Conservation (phyloP, 2,329 filamentous ascomycete species). For the Coniochaeta prunicola region DNA sequence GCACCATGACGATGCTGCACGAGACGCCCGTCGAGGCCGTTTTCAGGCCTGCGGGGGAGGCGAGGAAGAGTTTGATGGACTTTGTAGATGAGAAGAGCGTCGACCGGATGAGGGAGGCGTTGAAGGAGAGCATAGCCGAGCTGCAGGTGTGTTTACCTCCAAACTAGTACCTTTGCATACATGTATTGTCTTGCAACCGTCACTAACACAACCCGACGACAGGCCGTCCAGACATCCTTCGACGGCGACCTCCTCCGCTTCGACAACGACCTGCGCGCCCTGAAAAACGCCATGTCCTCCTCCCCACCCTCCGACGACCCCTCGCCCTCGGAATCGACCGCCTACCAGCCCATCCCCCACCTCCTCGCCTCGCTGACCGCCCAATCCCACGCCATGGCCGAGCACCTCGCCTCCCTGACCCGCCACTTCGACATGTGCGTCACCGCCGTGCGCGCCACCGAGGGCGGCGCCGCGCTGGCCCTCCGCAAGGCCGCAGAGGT, state of each 20-base stretch:
- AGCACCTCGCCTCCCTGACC: slow-evolving; percentile 71
- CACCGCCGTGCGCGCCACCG: slow-evolving; percentile 82
- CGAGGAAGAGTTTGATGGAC: slow-evolving; percentile 59
- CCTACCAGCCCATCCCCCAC: slow-evolving; percentile 36
- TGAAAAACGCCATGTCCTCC: slow-evolving; percentile 48
- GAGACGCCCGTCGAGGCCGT: slow-evolving; percentile 56
- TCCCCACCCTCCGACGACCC: slow-evolving; percentile 13
- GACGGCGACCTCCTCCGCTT: slow-evolving; percentile 70
- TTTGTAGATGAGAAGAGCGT: slow-evolving; percentile 71
- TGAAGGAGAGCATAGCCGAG: slow-evolving; percentile 65
- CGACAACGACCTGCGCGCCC: slow-evolving; percentile 62
- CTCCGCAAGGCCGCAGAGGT: slow-evolving; percentile 62
- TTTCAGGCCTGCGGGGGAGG: slow-evolving; percentile 52
- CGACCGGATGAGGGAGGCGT: slow-evolving; percentile 53
- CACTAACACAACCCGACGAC: neutral
- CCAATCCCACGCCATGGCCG: slow-evolving; percentile 76
- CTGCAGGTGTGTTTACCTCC: slow-evolving; percentile 45
- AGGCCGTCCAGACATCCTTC: slow-evolving; percentile 63
- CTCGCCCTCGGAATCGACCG: slow-evolving; percentile 21
- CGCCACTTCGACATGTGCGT: slow-evolving; percentile 91
- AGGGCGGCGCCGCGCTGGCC: slow-evolving; percentile 66
- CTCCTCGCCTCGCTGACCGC: slow-evolving; percentile 58
- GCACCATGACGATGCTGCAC: slow-evolving; percentile 58
- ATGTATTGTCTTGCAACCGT: neutral
- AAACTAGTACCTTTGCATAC: neutral